Base-by-base conservation (phyloP, 2,329 filamentous ascomycete species). In the Verticillium albo-atrum region DNA sequence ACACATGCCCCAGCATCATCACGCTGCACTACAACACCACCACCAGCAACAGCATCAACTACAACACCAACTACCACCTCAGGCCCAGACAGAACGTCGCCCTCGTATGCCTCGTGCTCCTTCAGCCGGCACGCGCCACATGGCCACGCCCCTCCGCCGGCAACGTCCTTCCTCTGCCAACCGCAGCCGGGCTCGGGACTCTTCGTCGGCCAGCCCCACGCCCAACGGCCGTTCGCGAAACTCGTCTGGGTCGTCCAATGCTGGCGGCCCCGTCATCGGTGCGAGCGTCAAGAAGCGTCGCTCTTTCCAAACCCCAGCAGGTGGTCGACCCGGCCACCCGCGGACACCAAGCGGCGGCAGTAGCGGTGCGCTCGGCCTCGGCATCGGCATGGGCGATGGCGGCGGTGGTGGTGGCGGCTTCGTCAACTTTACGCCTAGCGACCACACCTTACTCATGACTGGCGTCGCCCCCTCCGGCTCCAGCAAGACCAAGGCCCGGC, bases 381-480 rank as follows among this genome's bases (percentile, higher is more conserved):
- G 69, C 53, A 59, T 67, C 10, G 61, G 66, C 25, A 67, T 71
- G 7, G 64, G 65, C 3, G 68, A 69, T 34, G 65, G 71, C 6
- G 67, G 72, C 3, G 57, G 64, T 10, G 68, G 70, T 3, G 68
- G 68, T 3, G 77, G 84, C 9, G 83, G 84, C 12, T 98, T 98
- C 70, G 91, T 97, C 64, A 98, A 98, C 74, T 97, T 90, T 75
- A 97, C 93, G 1, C 88, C 92, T 1, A 80, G 82, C 55, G 93
- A 99, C 72, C 88, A 87, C 67, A 79, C 83, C 15, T 85, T 89
- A 70, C 88, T 99, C 51, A 85, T 99, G 74, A 91, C 86, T 7
- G 94, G 93, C 5, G 95, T 99, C 14, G 95, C 95, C 53, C 94
- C 94, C 1, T 93, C 89, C 64, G 95, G 95, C 10, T 92, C 88